phyloP scores from a whole-genome alignment of 1,284 basidiomycete species.

The Malassezia restricta region DNA sequence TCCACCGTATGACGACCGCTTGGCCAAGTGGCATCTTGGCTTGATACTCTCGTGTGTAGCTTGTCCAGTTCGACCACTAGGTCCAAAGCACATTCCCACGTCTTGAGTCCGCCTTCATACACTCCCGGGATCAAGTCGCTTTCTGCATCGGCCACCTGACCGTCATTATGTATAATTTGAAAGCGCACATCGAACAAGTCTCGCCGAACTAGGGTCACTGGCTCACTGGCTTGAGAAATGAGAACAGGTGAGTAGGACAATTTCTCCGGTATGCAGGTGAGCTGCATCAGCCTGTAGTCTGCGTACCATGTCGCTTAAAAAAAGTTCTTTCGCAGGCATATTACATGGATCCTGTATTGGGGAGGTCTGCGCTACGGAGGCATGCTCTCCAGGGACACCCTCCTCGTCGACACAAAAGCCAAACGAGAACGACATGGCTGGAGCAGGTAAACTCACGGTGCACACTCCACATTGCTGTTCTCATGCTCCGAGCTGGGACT shows the following conservation, averaged over 20 bases:
- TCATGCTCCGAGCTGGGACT: not conserved
- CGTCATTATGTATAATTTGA: constrained; percentile 58
- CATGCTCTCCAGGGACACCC: not conserved
- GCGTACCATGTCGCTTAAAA: constrained; percentile 2
- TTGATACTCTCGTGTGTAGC: not conserved
- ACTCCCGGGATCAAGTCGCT: constrained; percentile 82
- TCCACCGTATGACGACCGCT: constrained; percentile 19
- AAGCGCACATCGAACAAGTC: constrained; percentile 90
- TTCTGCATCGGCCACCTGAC: constrained; percentile 45
- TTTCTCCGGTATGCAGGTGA: constrained; percentile 30
- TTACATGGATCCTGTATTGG: not conserved
- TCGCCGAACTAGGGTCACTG: constrained; percentile 52
- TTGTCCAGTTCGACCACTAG: constrained; percentile 50
- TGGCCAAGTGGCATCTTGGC: constrained; percentile 7
- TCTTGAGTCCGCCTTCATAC: constrained; percentile 93
- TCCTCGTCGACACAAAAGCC: constrained; percentile 15
- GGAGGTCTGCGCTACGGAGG: no score
- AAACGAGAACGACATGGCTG: constrained; percentile 19
- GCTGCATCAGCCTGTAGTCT: constrained; percentile 11
- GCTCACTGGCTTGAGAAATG: not conserved
- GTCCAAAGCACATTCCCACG: constrained; percentile 92
- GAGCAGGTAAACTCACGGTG: not conserved
- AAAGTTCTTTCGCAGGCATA: not conserved
- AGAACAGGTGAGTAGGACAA: constrained; percentile 40
- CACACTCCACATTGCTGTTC: not conserved